Evolutionary conservation across 805 yeast genomes (phyloP).

Genomic region (Priceomyces castillae): DNA sequence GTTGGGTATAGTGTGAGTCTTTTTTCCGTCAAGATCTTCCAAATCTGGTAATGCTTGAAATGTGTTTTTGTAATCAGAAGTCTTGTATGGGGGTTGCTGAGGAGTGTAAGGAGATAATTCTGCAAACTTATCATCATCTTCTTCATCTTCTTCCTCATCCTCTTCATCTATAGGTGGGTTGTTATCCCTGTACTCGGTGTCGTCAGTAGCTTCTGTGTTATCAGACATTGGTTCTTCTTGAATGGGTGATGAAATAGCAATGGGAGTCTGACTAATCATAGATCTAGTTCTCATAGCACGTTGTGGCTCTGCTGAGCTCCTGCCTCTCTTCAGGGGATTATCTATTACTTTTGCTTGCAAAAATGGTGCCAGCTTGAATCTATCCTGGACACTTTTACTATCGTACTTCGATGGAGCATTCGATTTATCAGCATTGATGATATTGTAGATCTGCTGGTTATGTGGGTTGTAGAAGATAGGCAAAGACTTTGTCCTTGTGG

Average conservation of each 20-base stretch:
- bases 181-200: conserved; percentile 31
- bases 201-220: conserved; percentile 28
- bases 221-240: conserved; percentile 37
- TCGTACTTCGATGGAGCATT: conserved; percentile 39
- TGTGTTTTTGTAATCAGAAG: conserved; percentile 14
- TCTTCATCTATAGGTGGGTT: conserved; percentile 20
- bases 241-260: conserved; percentile 40
- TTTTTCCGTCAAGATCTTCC: conserved; percentile 43
- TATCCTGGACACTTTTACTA: conserved; percentile 39
- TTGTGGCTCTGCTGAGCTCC: conserved; percentile 26
- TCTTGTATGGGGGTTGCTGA: conserved; percentile 38
- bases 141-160: conserved; percentile 24
- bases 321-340: conserved; percentile 29
- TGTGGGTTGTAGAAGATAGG: conserved; percentile 41
- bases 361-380: conserved; percentile 47
- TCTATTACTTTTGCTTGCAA: conserved; percentile 41
- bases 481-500: conserved; percentile 43
- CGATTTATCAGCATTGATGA: conserved; percentile 41
- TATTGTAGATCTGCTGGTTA: conserved; percentile 37
- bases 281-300: conserved; percentile 44
- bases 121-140: conserved; percentile 18
- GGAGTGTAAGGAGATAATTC: conserved; percentile 41
- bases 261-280: conserved; percentile 34
- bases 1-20: conserved; percentile 40
- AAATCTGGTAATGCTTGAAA: conserved; percentile 43